Percentiles rank a stretch among this genome's conserved stretches.
phyloP scores from a whole-genome alignment of 73 alveolate genomes.

The Symbiodinium natans region DNA sequence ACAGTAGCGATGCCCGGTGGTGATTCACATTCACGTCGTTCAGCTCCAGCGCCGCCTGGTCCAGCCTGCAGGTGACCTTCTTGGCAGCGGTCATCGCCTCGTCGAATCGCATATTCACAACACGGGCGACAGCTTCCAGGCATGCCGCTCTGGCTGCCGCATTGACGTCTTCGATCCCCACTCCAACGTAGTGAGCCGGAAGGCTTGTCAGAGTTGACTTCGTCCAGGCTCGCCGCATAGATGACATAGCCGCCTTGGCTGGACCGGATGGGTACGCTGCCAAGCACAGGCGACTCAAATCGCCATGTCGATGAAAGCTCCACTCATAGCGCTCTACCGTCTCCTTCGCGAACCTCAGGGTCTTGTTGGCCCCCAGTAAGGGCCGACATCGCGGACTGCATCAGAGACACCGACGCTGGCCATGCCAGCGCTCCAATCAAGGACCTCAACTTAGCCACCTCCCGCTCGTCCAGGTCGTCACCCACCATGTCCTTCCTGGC shows the following conservation, averaged over 20 bases:
- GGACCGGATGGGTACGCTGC: not conserved
- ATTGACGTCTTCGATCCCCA: not conserved
- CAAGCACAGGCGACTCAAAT: not conserved
- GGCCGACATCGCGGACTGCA: not conserved
- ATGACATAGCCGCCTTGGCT: not conserved
- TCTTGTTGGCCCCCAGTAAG: conserved; percentile 25
- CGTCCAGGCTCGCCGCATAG: not conserved
- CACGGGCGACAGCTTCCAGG: not conserved
- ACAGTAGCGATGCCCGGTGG: not conserved
- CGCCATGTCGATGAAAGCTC: not conserved
- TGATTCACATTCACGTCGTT: not conserved
- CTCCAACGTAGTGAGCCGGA: not conserved
- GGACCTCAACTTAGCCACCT: not conserved
- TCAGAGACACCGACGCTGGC: conserved; percentile 1
- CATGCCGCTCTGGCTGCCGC: not conserved
- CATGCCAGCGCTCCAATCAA: conserved; percentile 3
- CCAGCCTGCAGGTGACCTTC: not conserved
- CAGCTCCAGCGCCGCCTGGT: not conserved
- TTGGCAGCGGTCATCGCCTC: not conserved
- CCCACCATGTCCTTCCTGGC: not conserved
- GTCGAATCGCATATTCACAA: not conserved
- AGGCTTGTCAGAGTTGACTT: conserved; percentile 8
- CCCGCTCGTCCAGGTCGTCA: not conserved
- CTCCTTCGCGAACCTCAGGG: conserved; percentile 13
- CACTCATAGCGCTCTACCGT: not conserved